These are phyloP conservation scores for Cryptococcus sp. DNA, from an alignment of 1,284 basidiomycete species.

Conservation along the genomic window DNA sequence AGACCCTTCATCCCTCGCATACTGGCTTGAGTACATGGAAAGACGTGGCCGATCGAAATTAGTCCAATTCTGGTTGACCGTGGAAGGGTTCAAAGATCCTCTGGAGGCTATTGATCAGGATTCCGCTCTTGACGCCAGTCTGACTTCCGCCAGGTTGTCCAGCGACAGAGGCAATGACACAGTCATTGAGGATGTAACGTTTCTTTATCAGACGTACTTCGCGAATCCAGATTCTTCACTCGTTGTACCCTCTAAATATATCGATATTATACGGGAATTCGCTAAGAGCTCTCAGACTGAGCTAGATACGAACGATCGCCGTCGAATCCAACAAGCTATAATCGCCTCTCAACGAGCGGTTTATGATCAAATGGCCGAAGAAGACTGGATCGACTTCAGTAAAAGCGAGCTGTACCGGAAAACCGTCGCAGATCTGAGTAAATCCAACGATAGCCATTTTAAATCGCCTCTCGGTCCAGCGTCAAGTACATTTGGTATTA, in stretches of 20 bases:
- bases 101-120: slow-evolving; percentile 66
- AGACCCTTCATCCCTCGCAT: slow-evolving; percentile 83
- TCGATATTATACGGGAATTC: not conserved
- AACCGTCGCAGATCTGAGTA: slow-evolving; percentile 64
- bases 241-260: slow-evolving; percentile 13
- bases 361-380: slow-evolving; percentile 82
- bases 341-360: slow-evolving; percentile 79
- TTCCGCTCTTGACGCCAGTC: not conserved
- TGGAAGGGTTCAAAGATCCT: slow-evolving; percentile 95
- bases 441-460: not conserved
- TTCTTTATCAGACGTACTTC: slow-evolving; percentile 84
- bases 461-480: not conserved
- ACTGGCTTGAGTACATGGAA: slow-evolving; percentile 98
- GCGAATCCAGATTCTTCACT: slow-evolving; percentile 25
- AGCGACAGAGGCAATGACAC: slow-evolving; percentile 10
- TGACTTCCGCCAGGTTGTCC: slow-evolving; percentile 7
- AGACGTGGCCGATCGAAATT: slow-evolving; percentile 73
- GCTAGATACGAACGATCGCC: not conserved
- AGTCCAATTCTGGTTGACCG: slow-evolving; percentile 95
- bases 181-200: slow-evolving; percentile 67
- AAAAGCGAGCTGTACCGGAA: slow-evolving; percentile 85
- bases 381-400: slow-evolving; percentile 83
- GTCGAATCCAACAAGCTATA: slow-evolving; percentile 48
- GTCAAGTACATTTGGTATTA: slow-evolving; percentile 22
- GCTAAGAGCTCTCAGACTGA: slow-evolving; percentile 8